Evolutionary conservation across 1,284 basidiomycete species (phyloP), one percentile per base, ranked within the genome.

Genomic region (Moniliophthora roreri): DNA sequence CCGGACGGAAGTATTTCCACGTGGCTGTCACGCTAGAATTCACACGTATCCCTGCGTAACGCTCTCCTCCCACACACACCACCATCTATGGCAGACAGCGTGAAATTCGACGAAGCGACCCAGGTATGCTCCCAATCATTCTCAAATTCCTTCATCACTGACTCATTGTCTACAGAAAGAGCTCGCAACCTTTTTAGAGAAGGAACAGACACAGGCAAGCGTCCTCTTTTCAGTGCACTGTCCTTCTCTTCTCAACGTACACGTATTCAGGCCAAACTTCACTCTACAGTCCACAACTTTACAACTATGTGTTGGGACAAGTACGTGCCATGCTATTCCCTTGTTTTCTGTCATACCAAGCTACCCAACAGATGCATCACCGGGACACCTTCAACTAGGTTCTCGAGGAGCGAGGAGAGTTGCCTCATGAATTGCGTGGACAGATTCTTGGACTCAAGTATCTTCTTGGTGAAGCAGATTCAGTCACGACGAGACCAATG

Each of bases 391-490:
- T 87, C 87, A n/a, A 87, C 85, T 32, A 81, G 86, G 51, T 97
- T 98, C 73, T 90, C 91, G 34, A 79, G 89, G 54, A 78, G 82
- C 42, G 95, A 98, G 72, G 86, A 90, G 62, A 78, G 78, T 50
- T 98, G 95, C 68, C 79, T 98, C 44, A 77, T 82, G 56, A 96
- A 96, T 74, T 98, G 94, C 66, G 95, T 97, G 44, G 93, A 94
- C 60, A 81, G 95, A 53, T 98, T 98, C 77, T 77, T 98, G 61
- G 95, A 98, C 73, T 87, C 91, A n/a, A 93, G 88, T 63, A 72
- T 95, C 48, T 93, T 82, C 74, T 82, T 96, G 73, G 86, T 98
- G 59, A 85, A 85, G 65, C 83, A 86, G 67, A 82, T 98, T 53
- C 89, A 95, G 69, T 70, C 78, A 55, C 81, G 74, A 62, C 66